Evolutionary conservation across 169 alveolate species (phyloP), one percentile per base, ranked within the genome.

Genomic region (Plasmodium inui): DNA sequence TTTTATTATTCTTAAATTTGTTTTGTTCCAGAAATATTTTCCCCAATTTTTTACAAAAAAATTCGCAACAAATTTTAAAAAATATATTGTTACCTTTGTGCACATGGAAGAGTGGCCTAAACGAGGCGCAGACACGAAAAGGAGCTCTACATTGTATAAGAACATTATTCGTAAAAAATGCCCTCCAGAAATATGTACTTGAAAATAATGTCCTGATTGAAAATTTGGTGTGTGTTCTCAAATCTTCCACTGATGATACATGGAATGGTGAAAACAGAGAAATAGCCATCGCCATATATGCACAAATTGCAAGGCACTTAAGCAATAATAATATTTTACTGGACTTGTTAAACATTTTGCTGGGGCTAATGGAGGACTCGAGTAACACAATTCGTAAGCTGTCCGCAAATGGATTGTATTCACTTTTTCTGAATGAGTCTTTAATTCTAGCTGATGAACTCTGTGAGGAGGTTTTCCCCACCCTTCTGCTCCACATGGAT

Each of bases 201-300:
- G 55, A 86, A 73, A 86, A 86, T 57, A 76, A 37, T 76, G 70
- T 55, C 39, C 44, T 86, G 30, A 73, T 86, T 32, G 86, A 86
- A 53, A 74, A 50, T 76, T 74, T 86, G 80, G 79, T 86, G 19
- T 53, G 93, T 50, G 85, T 74, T 3, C 72, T 86, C 7, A 86
- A 76, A 32, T 86, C 93, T 4, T 34, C 74, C n/a, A 86, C 44
- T 53, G 93, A 86, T 86, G 93, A 86, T 74, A 74, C 85, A 28
- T 86, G 93, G 93, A 74, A 46, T 86, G 67, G 41, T 74, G 93
- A 61, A 74, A 86, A 86, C 67, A 86, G 93, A 70, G 93, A 74
- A 86, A 76, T 86, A 74, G 53, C 78, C 41, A 86, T 86, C 37
- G 57, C 80, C 22, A 86, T 86, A 86, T 74, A 32, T 86, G 74